These are phyloP conservation scores for Pleurotus citrinopileatus DNA, from an alignment of 768 basidiomycete genomes.

Conservation along the genomic window DNA sequence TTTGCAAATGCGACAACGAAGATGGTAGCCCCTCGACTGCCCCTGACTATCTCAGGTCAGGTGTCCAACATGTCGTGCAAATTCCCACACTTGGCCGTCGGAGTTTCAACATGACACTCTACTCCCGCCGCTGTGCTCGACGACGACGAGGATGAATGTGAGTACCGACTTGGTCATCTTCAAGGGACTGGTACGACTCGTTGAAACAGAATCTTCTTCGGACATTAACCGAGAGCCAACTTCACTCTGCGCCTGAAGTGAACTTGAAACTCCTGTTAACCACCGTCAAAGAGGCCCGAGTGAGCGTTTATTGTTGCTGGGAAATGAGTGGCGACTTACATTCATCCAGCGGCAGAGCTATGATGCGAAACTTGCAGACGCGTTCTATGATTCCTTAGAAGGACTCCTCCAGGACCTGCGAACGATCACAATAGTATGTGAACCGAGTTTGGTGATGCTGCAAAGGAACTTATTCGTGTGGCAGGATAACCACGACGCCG, in stretches of 20 bases:
- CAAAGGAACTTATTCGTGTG: slow-evolving; percentile 17
- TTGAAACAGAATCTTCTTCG: slow-evolving; percentile 76
- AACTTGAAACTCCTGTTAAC: slow-evolving; percentile 82
- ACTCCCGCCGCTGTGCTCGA: slow-evolving; percentile 13
- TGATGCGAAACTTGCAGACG: slow-evolving; percentile 75
- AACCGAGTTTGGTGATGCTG: background rate
- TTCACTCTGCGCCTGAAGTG: slow-evolving; percentile 56
- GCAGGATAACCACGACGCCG: slow-evolving; percentile 85
- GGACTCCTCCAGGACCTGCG: slow-evolving; percentile 84
- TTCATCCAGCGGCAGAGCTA: slow-evolving; percentile 37
- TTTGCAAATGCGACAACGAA: too few relatives aligned
- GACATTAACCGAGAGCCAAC: slow-evolving; percentile 77
- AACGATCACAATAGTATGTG: slow-evolving; percentile 63
- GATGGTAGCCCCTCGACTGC: background rate
- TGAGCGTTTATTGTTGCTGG: slow-evolving; percentile 37
- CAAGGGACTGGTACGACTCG: slow-evolving; percentile 6
- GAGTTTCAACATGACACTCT: slow-evolving; percentile 11
- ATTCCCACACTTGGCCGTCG: slow-evolving; percentile 7
- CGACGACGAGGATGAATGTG: slow-evolving; percentile 43
- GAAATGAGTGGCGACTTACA: background rate
- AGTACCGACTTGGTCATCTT: slow-evolving; percentile 16
- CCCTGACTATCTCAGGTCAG: background rate
- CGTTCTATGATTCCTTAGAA: slow-evolving; percentile 93
- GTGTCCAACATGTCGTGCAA: background rate
- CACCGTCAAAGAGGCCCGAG: slow-evolving; percentile 85